Conservation (phyloP, 441 rosid genomes). For the Erodium texanum region DNA sequence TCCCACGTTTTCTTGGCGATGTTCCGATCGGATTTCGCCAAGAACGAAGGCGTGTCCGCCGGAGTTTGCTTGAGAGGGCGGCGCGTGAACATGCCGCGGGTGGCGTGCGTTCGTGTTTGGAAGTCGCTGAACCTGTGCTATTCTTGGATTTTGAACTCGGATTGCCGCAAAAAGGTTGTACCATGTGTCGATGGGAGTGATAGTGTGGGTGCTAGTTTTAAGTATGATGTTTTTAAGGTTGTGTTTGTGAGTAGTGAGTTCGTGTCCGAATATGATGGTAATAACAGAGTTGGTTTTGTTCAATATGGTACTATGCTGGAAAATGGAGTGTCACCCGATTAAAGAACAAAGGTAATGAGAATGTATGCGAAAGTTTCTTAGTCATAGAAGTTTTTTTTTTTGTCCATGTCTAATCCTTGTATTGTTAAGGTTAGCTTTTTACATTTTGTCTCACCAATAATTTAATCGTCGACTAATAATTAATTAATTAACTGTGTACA, state of each 20-base stretch:
- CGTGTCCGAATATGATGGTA: not conserved
- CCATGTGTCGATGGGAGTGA: constrained; percentile 31
- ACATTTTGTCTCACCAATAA: no score
- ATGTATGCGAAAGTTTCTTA: no score
- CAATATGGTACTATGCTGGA: constrained; percentile 11
- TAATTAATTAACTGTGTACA: no score
- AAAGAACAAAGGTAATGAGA: no score
- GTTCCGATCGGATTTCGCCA: constrained; percentile 35
- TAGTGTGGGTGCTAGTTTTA: constrained; percentile 10
- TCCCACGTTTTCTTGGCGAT: constrained; percentile 38
- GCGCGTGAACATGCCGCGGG: constrained; percentile 24
- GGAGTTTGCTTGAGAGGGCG: constrained; percentile 39
- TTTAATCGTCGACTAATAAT: no score
- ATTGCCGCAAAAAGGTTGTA: constrained; percentile 19
- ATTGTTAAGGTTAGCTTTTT: no score
- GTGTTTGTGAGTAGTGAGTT: constrained; percentile 31
- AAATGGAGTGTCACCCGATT: constrained; percentile 14
- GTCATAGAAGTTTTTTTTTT: no score
- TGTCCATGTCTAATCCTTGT: no score
- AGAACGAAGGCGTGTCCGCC: constrained; percentile 38
- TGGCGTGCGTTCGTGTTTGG: constrained; percentile 36
- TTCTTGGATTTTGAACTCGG: constrained; percentile 40
- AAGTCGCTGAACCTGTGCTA: constrained; percentile 39
- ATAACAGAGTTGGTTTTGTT: not conserved
- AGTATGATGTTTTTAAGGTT: constrained; percentile 44